Evolutionary conservation across 2,329 filamentous ascomycete genomes (phyloP), one percentile per base, ranked within the genome.

Genomic region (Apiospora arundinis): DNA sequence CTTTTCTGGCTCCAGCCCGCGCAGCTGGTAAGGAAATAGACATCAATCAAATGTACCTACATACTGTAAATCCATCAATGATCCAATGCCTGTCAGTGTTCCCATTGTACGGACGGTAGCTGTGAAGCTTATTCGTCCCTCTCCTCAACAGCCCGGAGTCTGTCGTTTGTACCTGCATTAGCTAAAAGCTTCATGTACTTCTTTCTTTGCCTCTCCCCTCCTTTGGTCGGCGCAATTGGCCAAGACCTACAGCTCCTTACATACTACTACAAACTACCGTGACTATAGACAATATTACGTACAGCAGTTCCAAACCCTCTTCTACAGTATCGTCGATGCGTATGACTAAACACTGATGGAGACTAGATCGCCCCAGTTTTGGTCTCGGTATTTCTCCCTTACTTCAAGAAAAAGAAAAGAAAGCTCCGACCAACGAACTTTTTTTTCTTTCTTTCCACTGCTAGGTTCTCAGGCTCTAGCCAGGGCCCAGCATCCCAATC

Each of bases 121-220:
- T 63, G 56, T 32, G 56, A 63, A 63, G 56, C 56, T 63, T 63
- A 63, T 63, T 63, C 56, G 56, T 63, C 32, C 18, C n/a, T 63
- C n/a, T 40, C 11, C 32, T 40, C 56, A 40, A 40, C 18, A n/a
- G 56, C 32, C 56, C 56, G 32, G 56, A n/a, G 37, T 32, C 56
- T 63, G 28, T 40, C 32, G 14, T 63, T 63, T 21, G 56, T 63
- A 63, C 56, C 56, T 63, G 56, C 56, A 63, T 63, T 63, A 63
- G 56, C 32, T 40, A 32, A 12, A 63, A 63, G 56, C 56, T 40
- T 40, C 32, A 12, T 2, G 32, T 18, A 37, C n/a, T 63, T 63
- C 11, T 32, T n/a, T 21, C 52, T 60, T 9, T 60, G 28, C 28
- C 7, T 21, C 52, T 60, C 9, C 32, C 52, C 28, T 4, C 12